Evolutionary conservation across 345 rosid genomes (phyloP).

Genomic region (Rhizophora mangle): DNA sequence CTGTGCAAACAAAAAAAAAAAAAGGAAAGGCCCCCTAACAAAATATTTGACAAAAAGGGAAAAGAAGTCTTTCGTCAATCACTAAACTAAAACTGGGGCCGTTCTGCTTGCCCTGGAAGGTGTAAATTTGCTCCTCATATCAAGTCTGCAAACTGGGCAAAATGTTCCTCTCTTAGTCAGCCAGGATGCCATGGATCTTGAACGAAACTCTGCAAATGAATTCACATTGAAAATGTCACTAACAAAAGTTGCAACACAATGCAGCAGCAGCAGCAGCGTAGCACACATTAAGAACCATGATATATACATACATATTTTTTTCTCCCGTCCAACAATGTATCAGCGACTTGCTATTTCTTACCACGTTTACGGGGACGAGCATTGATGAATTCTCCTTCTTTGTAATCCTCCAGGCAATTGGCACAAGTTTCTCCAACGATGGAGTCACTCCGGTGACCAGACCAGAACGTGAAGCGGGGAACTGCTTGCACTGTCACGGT

Average conservation of each 20-base stretch:
- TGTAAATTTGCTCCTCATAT: slow-evolving; percentile 39
- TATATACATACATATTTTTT: background rate
- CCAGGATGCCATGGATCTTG: slow-evolving; percentile 66
- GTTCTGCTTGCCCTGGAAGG: slow-evolving; percentile 41
- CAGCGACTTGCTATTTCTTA: slow-evolving; percentile 14
- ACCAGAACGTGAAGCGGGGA: slow-evolving; percentile 31
- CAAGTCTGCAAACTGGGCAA: slow-evolving; percentile 83
- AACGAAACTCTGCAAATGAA: slow-evolving; percentile 60
- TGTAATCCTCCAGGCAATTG: slow-evolving; percentile 73
- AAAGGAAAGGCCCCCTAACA: background rate
- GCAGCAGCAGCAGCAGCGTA: background rate
- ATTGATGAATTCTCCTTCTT: slow-evolving; percentile 58
- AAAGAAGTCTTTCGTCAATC: background rate
- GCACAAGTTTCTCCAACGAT: slow-evolving; percentile 57
- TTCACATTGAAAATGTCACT: background rate
- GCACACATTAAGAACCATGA: background rate
- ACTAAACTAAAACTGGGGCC: background rate
- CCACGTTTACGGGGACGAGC: slow-evolving; percentile 77
- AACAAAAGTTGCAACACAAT: background rate
- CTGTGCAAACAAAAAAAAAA: background rate
- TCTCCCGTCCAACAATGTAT: background rate
- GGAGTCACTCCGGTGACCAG: slow-evolving; percentile 26
- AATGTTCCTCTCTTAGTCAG: slow-evolving; percentile 70
- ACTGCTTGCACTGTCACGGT: too few species aligned
- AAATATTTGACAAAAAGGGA: slow-evolving; percentile 3